Evolutionary conservation across 108 stramenopile species (phyloP), one percentile per base, ranked within the genome.

Genomic region (Discostella stelligeroides): DNA sequence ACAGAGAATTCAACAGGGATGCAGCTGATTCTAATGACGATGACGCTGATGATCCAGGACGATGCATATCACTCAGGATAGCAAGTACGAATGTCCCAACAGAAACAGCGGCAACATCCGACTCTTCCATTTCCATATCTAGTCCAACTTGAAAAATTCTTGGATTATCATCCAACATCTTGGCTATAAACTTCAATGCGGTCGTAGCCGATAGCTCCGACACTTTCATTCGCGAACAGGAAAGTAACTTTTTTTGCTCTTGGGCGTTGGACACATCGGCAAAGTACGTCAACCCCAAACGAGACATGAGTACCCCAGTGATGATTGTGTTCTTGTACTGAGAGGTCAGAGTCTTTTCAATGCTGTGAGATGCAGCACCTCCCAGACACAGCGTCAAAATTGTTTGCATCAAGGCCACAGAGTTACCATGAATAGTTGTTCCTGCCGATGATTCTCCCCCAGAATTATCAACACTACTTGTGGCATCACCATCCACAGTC

Each of bases 131-230:
- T 18, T 37, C 65, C 65, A 66, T 60, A 46, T 71, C 70, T 38
- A 70, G 29, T 4, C 66, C 59, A 4, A 67, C 53, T 54, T 66
- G 64, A 30, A 86, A 81, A n/a, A 89, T 0, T 24, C 81, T 76
- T 6, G 86, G 85, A 47, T 68, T 58, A 18, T 88, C 88, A 25
- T 86, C 82, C 40, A 92, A 34, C 39, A 87, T 75, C 56, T 88
- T 85, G 11, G 77, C 54, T 6, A 84, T 72, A 66, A 82, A 76
- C 20, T 66, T 73, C 47, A 86, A 46, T 11, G 64, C 73, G 37
- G 79, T 45, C 20, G 82, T 41, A 48, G 76, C 72, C 14, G 82
- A 81, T 5, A 63, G 66, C 14, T 83, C 85, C 46, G 85, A 72
- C 8, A 83, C 70, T 57, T 77, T 84, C 37, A 80, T 75, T 37